Evolutionary conservation across 441 rosid species (phyloP).

Genomic region (Lagerstroemia fauriei): DNA sequence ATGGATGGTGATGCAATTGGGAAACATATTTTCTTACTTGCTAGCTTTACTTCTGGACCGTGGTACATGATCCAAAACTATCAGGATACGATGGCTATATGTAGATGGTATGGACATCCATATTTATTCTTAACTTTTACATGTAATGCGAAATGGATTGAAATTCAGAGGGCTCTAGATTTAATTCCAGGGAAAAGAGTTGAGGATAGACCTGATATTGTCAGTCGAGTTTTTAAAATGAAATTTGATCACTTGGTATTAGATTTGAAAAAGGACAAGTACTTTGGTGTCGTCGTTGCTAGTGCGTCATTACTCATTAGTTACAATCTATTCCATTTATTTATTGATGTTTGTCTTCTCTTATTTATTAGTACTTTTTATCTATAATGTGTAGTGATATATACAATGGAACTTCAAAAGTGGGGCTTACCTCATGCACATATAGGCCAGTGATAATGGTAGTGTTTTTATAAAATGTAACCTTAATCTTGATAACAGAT

Average conservation of each 20-base stretch:
- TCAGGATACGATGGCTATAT: background rate
- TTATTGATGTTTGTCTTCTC: too few species aligned
- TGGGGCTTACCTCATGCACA: too few species aligned
- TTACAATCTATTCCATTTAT: background rate
- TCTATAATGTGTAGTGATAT: too few species aligned
- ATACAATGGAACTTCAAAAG: too few species aligned
- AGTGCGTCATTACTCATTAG: background rate
- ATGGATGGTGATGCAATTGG: background rate
- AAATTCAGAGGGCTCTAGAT: background rate
- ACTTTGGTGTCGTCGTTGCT: background rate
- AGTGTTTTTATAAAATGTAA: too few species aligned
- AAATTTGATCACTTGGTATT: background rate
- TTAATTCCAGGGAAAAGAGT: background rate
- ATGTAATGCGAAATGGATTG: conserved; percentile 12
- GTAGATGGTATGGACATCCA: background rate
- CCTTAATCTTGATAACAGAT: too few species aligned
- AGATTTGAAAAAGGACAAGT: background rate
- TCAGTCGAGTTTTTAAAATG: conserved; percentile 7
- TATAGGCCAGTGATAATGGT: too few species aligned
- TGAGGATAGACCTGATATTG: too few species aligned
- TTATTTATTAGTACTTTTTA: too few species aligned
- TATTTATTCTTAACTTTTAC: too few species aligned
- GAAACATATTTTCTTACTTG: background rate
- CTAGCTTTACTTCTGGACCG: background rate
- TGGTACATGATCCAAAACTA: background rate